A percentile compares a stretch with the other conserved stretches of the same genome.
Conservation (phyloP, 2,329 filamentous ascomycete species). For the Xylariales sp. region DNA sequence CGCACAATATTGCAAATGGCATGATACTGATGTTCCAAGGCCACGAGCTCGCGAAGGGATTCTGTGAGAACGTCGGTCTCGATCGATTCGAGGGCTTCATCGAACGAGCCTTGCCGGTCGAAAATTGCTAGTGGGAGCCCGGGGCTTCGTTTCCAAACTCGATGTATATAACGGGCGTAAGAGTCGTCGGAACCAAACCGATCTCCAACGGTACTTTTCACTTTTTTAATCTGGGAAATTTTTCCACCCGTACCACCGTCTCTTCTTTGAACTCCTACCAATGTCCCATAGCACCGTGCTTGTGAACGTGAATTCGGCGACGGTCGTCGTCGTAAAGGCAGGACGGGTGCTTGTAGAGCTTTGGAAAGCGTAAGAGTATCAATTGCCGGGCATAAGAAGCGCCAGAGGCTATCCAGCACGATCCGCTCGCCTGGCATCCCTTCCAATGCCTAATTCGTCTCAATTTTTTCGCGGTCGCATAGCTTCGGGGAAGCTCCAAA, state of each 20-base stretch:
- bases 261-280: too few relatives aligned
- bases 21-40: slow-evolving; percentile 30
- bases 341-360: slow-evolving; percentile 18
- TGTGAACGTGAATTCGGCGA: too few relatives aligned
- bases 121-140: slow-evolving; percentile 20
- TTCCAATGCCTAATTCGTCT: not conserved
- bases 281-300: too few relatives aligned
- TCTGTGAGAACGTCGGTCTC: slow-evolving; percentile 39
- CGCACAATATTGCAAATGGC: slow-evolving; percentile 44
- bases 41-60: slow-evolving; percentile 35
- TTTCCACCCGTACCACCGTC: too few relatives aligned
- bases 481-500: too few relatives aligned
- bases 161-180: slow-evolving; percentile 3
- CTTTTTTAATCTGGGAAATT: too few relatives aligned
- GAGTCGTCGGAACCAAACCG: not conserved
- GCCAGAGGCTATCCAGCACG: slow-evolving; percentile 57
- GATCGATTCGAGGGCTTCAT: slow-evolving; percentile 19
- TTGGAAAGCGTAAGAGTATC: slow-evolving; percentile 33
- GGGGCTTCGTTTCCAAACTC: slow-evolving; percentile 8
- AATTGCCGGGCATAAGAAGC: slow-evolving; percentile 56
- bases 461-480: too few relatives aligned
- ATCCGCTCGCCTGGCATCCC: slow-evolving; percentile 33
- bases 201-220: too few relatives aligned
- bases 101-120: slow-evolving; percentile 12
- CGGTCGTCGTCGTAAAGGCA: too few relatives aligned